phyloP scores from a whole-genome alignment of 2,329 filamentous ascomycete species.

The Xylariaceae sp. region DNA sequence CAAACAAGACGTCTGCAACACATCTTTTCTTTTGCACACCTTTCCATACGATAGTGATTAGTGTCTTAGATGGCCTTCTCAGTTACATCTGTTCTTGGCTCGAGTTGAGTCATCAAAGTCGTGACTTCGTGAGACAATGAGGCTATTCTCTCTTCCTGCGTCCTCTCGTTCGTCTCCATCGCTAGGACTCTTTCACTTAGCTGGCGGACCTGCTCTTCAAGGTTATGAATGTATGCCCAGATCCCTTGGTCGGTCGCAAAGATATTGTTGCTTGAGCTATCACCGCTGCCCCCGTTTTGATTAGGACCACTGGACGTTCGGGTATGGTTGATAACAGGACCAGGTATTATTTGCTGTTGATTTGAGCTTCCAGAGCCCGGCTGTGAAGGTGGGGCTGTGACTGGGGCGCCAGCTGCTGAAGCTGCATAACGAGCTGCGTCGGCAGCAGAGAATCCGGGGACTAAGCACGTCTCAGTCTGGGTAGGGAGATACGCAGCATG shows the following conservation, averaged over 20 bases:
- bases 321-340: constrained; percentile 19
- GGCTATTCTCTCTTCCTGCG: constrained; percentile 32
- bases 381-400: constrained; percentile 17
- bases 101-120: constrained; percentile 28
- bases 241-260: constrained; percentile 62
- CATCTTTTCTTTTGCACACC: too few relatives aligned
- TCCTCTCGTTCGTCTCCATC: constrained; percentile 37
- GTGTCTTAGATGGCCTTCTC: constrained; percentile 16
- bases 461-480: constrained; percentile 23
- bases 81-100: constrained; percentile 18
- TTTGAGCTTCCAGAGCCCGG: constrained; percentile 17
- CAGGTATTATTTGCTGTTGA: constrained; percentile 14
- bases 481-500: constrained; percentile 13
- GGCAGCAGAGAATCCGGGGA: constrained; percentile 24
- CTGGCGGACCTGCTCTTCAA: constrained; percentile 57
- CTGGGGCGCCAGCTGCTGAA: constrained; percentile 15
- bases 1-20: too few relatives aligned
- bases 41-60: too few relatives aligned
- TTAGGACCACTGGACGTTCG: constrained; percentile 45
- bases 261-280: constrained; percentile 60
- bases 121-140: constrained; percentile 33
- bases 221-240: constrained; percentile 66
- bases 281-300: constrained; percentile 51
- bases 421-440: constrained; percentile 28
- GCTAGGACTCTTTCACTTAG: constrained; percentile 39